Percentiles rank a stretch among this genome's conserved stretches.
Evolutionary conservation across 495 filamentous ascomycete species (phyloP).

Genomic region (Neurospora discreta): DNA sequence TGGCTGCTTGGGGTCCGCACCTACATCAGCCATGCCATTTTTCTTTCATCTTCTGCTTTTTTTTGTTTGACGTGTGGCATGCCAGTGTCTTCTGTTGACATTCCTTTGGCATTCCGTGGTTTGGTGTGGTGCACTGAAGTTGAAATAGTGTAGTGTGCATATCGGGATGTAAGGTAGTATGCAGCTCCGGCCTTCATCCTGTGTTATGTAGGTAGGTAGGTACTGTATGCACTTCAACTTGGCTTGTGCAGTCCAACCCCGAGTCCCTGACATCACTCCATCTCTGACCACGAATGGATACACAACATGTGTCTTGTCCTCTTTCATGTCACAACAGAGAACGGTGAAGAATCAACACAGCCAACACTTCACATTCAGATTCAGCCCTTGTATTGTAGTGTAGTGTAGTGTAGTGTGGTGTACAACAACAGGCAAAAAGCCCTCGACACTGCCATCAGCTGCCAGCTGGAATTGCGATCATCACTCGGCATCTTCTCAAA

Average conservation of each 20-base stretch:
- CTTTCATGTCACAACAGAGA: neutral
- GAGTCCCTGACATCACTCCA: neutral
- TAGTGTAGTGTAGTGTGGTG: too few species aligned
- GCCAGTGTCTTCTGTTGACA: neutral
- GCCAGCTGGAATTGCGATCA: neutral
- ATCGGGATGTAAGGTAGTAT: neutral
- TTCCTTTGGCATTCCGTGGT: neutral
- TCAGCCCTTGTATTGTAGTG: too few species aligned
- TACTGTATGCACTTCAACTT: neutral
- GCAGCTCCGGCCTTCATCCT: neutral
- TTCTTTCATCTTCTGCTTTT: neutral
- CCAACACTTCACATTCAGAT: too few species aligned
- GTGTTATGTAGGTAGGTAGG: too few species aligned
- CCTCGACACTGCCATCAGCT: neutral
- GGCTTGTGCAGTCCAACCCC: neutral
- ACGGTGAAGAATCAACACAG: neutral
- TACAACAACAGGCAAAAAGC: neutral
- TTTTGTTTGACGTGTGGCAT: neutral
- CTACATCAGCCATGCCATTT: neutral
- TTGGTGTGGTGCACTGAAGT: neutral
- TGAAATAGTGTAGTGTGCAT: neutral
- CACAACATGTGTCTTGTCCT: neutral
- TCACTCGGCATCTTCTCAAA: neutral
- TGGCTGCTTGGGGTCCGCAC: neutral
- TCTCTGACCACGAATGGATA: neutral